A percentile compares a stretch with the other conserved stretches of the same genome.
phyloP scores from a whole-genome alignment of 129 eudicot species.

The Tanacetum coccineum region DNA sequence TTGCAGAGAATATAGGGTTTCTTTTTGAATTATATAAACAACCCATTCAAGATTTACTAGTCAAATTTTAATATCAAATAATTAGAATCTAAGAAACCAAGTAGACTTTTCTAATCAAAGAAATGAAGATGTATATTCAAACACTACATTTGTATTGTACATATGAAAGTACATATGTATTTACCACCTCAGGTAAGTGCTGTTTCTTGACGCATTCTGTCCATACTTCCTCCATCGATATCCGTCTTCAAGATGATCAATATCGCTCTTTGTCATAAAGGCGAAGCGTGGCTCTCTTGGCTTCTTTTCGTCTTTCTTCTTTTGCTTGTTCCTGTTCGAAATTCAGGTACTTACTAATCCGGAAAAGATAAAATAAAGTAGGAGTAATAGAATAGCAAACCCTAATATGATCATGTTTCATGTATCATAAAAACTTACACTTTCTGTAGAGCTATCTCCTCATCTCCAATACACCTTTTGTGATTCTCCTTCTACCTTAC shows the following conservation, averaged over 20 bases:
- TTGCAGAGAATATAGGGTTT: slow-evolving; percentile 31
- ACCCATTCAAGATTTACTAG: slow-evolving; percentile 15
- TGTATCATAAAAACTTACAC: slow-evolving; percentile 44
- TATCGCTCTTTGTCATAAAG: slow-evolving; percentile 89
- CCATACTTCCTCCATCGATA: slow-evolving; percentile 99
- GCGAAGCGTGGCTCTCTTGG: slow-evolving; percentile 69
- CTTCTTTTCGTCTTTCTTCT: slow-evolving; percentile 70
- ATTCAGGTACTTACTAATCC: background rate
- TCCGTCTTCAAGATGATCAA: slow-evolving; percentile 96
- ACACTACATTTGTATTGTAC: background rate
- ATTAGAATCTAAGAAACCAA: slow-evolving; percentile 23
- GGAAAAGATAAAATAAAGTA: background rate
- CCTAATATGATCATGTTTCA: slow-evolving; percentile 11
- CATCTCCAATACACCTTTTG: slow-evolving; percentile 32
- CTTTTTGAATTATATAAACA: slow-evolving; percentile 19
- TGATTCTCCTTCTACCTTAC: slow-evolving; percentile 36
- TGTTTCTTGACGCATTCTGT: slow-evolving; percentile 79
- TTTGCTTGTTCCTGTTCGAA: slow-evolving; percentile 38
- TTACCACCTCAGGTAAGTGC: slow-evolving; percentile 81
- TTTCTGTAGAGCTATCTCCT: slow-evolving; percentile 65
- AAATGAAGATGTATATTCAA: background rate
- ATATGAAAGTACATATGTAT: background rate
- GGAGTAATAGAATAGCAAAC: background rate
- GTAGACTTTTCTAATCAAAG: slow-evolving; percentile 32
- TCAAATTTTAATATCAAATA: slow-evolving; percentile 17